Evolutionary conservation across 306 rosid species (phyloP).

Genomic region (Medicago truncatula): MtrunA17r5.0-ANR NC_053045.1:1892001-1892500

Average conservation of each 20-base stretch:
- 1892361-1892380: conserved; percentile 57
- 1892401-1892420: conserved; percentile 33
- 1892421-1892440: conserved; percentile 57
- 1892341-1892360: conserved; percentile 54
- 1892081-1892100: conserved; percentile 61
- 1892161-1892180: conserved; percentile 46
- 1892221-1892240: conserved; percentile 40
- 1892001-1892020: conserved; percentile 60
- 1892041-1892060: conserved; percentile 51
- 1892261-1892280: conserved; percentile 33
- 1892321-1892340: conserved; percentile 33
- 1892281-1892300: conserved; percentile 59
- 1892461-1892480: conserved; percentile 12
- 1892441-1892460: conserved; percentile 47
- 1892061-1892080: conserved; percentile 45
- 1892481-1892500: background rate
- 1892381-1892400: conserved; percentile 38
- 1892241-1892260: conserved; percentile 55
- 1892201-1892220: conserved; percentile 57
- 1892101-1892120: conserved; percentile 57
- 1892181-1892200: conserved; percentile 56
- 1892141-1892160: conserved; percentile 55
- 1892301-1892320: conserved; percentile 47
- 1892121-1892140: conserved; percentile 65
- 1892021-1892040: conserved; percentile 53